Conservation (phyloP, 2,329 filamentous ascomycete species). For the Penicillium sp. region DNA sequence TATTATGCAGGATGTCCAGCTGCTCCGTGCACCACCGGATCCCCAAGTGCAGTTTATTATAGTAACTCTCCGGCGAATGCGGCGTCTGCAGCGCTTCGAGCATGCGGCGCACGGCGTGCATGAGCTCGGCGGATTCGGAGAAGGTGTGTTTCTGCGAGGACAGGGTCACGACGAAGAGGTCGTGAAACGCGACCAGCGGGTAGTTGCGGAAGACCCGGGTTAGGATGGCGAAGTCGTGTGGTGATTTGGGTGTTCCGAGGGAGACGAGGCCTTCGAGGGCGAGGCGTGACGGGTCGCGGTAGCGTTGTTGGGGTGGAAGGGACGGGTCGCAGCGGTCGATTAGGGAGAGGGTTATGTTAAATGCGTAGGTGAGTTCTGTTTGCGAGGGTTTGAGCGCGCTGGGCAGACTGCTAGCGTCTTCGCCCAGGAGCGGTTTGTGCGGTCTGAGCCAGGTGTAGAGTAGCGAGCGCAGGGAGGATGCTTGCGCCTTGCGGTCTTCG, state of each 20-base stretch:
- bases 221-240: not conserved
- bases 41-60: not conserved
- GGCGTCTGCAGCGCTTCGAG: not conserved
- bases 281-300: not conserved
- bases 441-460: not conserved
- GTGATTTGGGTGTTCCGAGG: too few relatives aligned
- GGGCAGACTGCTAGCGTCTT: not conserved
- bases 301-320: not conserved
- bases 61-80: not conserved
- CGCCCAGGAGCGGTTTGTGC: not conserved
- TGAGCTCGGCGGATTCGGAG: not conserved
- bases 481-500: not conserved
- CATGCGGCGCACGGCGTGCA: not conserved
- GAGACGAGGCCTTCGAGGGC: not conserved
- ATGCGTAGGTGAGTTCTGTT: not conserved
- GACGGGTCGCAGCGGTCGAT: not conserved
- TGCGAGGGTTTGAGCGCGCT: not conserved
- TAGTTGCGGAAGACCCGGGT: not conserved
- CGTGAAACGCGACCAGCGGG: conserved; percentile 9
- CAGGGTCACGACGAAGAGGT: not conserved
- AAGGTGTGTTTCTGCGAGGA: not conserved
- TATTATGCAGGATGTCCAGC: not conserved
- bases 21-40: conserved; percentile 3
- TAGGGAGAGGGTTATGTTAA: not conserved
- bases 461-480: not conserved